Evolutionary conservation across 108 stramenopile genomes (phyloP).

Genomic region (Skeletonema menzelii): DNA sequence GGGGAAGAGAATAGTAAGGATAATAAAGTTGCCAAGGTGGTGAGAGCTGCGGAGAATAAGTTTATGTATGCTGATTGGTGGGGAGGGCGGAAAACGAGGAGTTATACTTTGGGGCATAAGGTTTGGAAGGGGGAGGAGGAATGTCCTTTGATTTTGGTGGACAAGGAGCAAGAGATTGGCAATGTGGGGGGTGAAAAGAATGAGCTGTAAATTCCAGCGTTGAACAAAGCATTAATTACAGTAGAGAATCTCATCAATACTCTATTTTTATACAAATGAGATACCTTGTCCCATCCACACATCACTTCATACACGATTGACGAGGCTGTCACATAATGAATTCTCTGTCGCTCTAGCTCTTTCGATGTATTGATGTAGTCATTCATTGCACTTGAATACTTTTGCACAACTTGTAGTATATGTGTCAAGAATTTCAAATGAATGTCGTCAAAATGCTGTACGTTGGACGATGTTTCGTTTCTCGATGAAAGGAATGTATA

Average conservation of each 20-base stretch:
- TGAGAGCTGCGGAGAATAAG: slow-evolving; percentile 75
- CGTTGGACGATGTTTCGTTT: background rate
- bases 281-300: background rate
- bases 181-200: background rate
- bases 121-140: slow-evolving; percentile 74
- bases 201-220: too few relatives aligned
- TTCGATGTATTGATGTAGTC: too few relatives aligned
- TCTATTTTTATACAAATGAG: background rate
- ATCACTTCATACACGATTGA: background rate
- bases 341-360: too few relatives aligned
- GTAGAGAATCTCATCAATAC: too few relatives aligned
- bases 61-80: slow-evolving; percentile 76
- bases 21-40: slow-evolving; percentile 66
- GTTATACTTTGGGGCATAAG: slow-evolving; percentile 52
- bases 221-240: too few relatives aligned
- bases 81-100: slow-evolving; percentile 51
- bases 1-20: slow-evolving; percentile 74
- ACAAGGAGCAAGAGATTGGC: slow-evolving; percentile 14
- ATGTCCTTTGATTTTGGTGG: slow-evolving; percentile 50
- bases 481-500: background rate
- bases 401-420: background rate
- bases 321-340: background rate
- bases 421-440: background rate
- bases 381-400: background rate
- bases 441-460: background rate